phyloP scores from a whole-genome alignment of 176 grass and related monocot genomes.

The Oryza nivara region DNA sequence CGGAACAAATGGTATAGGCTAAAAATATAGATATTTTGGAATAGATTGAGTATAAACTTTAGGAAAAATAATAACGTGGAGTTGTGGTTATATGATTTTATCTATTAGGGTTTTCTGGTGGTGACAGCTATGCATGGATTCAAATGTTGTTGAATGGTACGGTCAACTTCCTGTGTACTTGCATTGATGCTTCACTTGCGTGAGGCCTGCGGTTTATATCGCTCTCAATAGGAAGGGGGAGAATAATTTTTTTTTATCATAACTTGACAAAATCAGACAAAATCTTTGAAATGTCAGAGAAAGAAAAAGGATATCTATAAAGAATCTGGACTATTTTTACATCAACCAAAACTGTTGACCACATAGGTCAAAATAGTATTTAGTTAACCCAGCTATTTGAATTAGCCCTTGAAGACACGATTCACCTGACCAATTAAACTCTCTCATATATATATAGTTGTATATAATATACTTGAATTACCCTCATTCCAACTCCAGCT shows the following conservation, averaged over 20 bases:
- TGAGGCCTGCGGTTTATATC: background rate
- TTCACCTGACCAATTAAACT: constrained; percentile 20
- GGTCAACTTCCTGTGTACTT: constrained; percentile 21
- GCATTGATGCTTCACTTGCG: background rate
- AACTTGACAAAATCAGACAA: constrained; percentile 25
- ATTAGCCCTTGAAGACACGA: constrained; percentile 6
- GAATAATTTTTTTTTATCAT: background rate
- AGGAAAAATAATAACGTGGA: too few relatives aligned
- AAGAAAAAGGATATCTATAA: background rate
- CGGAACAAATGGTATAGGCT: too few relatives aligned
- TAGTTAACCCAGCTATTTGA: constrained; percentile 6
- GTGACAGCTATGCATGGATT: too few relatives aligned
- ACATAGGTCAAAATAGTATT: constrained; percentile 5
- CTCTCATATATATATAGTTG: background rate
- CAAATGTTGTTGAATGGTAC: background rate
- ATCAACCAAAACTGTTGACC: constrained; percentile 12
- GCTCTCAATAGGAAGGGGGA: background rate
- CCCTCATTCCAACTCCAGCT: background rate
- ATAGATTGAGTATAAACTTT: too few relatives aligned
- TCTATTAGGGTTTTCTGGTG: too few relatives aligned
- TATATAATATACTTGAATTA: background rate
- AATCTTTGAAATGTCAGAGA: constrained; percentile 28
- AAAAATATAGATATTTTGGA: too few relatives aligned
- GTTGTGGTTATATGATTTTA: too few relatives aligned
- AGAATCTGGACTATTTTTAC: constrained; percentile 4